Evolutionary conservation across 768 basidiomycete species (phyloP), one percentile per base, ranked within the genome.

Genomic region (Russula virescens): DNA sequence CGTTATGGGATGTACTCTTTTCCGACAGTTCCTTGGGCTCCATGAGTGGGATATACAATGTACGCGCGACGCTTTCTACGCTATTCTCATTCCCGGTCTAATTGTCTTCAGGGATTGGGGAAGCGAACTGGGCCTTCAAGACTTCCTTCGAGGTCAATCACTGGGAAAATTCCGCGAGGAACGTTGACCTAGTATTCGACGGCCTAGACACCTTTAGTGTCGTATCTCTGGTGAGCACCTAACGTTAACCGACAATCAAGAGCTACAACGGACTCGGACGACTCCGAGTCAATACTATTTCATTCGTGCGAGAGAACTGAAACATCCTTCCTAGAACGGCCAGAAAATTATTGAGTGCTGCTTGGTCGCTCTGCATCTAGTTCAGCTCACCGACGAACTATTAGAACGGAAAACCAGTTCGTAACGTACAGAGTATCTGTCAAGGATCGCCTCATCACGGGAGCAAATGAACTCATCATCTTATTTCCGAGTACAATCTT

Each of bases 41-140:
- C 80, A 88, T 64, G 94, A 96, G 72, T 92, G 88, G 86, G 88
- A 94, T 68, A 87, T 93, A 16, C 94, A 96, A 76, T 95, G 93
- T 92, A 65, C 68, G 83, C 46, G 45, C 31, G 31, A 31, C 31
- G 31, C 31, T 31, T 31, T 3, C 31, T 13, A 14, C 28, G 40
- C 31, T 18, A 35, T 46, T 26, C n/a, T 7, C 9, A 31, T 28
- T 55, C 28, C 16, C 23, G 58, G 9, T 40, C 10, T 52, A 23
- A 21, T 34, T 60, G 14, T 46, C 46, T 35, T 38, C 62, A 95
- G 93, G 94, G 95, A 78, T 97, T 43, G 93, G 91, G 38, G 94
- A 97, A 72, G 79, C 81, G 10, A 82, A 86, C 40, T 97, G 95
- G 95, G 77, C 79, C 21, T 98, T 96, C 79, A 86, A 81, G 69